Base-by-base conservation (phyloP, 352 stramenopile genomes). In the Pythium biforme region DNA sequence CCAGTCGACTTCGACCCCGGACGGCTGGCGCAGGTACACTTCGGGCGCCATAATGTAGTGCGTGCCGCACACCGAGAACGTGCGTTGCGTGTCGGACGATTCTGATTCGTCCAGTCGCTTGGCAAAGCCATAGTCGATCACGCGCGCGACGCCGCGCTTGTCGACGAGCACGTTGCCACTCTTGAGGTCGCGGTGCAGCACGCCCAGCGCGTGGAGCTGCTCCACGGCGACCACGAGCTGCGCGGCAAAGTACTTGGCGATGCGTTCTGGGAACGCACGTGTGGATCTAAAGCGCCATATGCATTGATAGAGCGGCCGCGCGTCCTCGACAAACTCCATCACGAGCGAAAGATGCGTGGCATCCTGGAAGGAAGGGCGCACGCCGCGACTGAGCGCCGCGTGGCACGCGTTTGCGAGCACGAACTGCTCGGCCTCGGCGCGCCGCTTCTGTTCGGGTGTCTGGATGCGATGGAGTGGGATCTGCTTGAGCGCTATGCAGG, bases 71-170 rank as follows among this genome's bases (percentile, higher is more conserved):
- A 86, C 60, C 4, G 84, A 89, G 14, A 68, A 62, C 19, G 77
- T 71, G 29, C 61, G 20, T n/a, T n/a, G n/a, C 39, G 17, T 27
- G 12, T 34, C 25, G 2, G 46, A 3, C 52, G 11, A 12, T n/a
- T 43, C 12, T 43, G 37, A 10, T 10, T 37, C 23, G 0, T 41
- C 19, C 19, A 51, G 40, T 20, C 14, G 25, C 23, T 39, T 39
- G 20, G 85, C 73, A 49, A 94, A 74, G 26, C 85, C 85, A 68
- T 89, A 92, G 69, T 94, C 85, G 43, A 94, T 88, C 25, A 94
- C 69, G 46, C 80, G 81, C 11, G 55, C 67, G 26, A 75, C 72
- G 7, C 85, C 83, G 3, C 63, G 26, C 6, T 39, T 62, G 20
- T 73, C 66, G 11, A 91, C 55, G 19, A 94, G 54, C 3, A 92